These are phyloP conservation scores for Cicer judaicum DNA, from an alignment of 306 rosid species.

Conservation along the genomic window DNA sequence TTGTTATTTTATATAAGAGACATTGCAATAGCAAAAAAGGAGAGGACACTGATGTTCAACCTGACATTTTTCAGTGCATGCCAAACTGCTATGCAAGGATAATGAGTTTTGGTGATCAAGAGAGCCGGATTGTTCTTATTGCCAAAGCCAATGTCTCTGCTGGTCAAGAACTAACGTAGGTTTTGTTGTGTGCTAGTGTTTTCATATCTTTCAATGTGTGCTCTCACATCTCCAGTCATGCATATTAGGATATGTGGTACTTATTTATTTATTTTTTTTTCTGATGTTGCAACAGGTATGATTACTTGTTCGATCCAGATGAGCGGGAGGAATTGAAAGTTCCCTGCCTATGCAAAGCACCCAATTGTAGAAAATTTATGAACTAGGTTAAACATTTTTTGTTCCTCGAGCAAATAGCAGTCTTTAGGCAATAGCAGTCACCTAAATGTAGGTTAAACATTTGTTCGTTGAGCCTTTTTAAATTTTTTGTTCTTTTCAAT, in stretches of 20 bases:
- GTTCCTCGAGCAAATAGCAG: conserved; percentile 33
- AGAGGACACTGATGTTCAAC: conserved; percentile 39
- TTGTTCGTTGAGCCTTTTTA: conserved; percentile 32
- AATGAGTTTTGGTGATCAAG: conserved; percentile 71
- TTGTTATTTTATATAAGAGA: conserved; percentile 36
- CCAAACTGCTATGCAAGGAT: conserved; percentile 98
- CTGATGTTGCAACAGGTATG: conserved; percentile 66
- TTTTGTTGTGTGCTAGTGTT: neutral
- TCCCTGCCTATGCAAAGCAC: conserved; percentile 86
- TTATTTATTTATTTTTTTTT: neutral
- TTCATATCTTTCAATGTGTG: neutral
- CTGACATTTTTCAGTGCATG: conserved; percentile 77
- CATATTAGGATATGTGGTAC: neutral
- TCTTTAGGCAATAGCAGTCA: conserved; percentile 34
- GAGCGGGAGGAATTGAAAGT: conserved; percentile 87
- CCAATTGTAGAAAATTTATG: conserved; percentile 82
- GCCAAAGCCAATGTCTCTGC: conserved; percentile 81
- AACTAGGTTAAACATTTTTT: conserved; percentile 59
- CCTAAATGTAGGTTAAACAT: conserved; percentile 52
- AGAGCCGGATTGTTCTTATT: conserved; percentile 86
- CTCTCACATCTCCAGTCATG: conserved; percentile 33
- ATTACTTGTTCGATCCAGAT: conserved; percentile 91
- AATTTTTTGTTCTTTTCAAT: neutral
- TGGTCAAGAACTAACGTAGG: conserved; percentile 93
- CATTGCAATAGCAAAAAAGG: conserved; percentile 7